These are phyloP conservation scores for Chromosphaera perkinsii DNA, from an alignment of 208 protist species.

Conservation along the genomic window DNA sequence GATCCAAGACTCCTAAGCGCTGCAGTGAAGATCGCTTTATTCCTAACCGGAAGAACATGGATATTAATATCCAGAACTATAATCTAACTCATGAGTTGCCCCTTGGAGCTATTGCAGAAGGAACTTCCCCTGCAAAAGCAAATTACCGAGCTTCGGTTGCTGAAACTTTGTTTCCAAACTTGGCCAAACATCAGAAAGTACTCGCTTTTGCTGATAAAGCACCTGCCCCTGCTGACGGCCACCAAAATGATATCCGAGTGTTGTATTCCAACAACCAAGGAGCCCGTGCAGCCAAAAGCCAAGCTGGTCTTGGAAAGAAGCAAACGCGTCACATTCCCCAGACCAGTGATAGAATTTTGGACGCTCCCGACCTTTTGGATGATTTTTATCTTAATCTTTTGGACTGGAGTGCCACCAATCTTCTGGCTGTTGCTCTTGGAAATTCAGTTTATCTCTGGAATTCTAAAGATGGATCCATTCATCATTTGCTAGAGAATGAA, in stretches of 20 bases:
- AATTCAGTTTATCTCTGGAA: constrained; percentile 94
- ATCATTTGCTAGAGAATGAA: constrained; percentile 67
- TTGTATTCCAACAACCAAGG: constrained; percentile 66
- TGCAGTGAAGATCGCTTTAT: constrained; percentile 65
- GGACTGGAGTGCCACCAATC: constrained; percentile 85
- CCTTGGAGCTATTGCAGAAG: constrained; percentile 46
- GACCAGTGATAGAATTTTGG: constrained; percentile 70
- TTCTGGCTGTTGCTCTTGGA: constrained; percentile 91
- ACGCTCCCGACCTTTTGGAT: constrained; percentile 93
- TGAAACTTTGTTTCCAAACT: not conserved
- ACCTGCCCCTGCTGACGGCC: constrained; percentile 44
- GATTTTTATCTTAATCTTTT: constrained; percentile 99
- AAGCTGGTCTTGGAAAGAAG: constrained; percentile 48
- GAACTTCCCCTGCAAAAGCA: constrained; percentile 1
- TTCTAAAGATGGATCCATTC: constrained; percentile 78
- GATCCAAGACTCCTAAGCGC: no score
- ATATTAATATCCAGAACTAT: constrained; percentile 58
- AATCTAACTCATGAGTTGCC: constrained; percentile 53
- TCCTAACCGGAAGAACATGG: constrained; percentile 54
- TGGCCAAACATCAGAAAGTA: constrained; percentile 55
- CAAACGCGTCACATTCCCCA: constrained; percentile 70
- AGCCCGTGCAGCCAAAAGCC: not conserved
- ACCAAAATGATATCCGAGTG: constrained; percentile 58
- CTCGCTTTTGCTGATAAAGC: constrained; percentile 70
- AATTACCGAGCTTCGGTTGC: constrained; percentile 38